Evolutionary conservation across 108 stramenopile species (phyloP), one percentile per base, ranked within the genome.

Genomic region (Pseudonitzschia multiseries): DNA sequence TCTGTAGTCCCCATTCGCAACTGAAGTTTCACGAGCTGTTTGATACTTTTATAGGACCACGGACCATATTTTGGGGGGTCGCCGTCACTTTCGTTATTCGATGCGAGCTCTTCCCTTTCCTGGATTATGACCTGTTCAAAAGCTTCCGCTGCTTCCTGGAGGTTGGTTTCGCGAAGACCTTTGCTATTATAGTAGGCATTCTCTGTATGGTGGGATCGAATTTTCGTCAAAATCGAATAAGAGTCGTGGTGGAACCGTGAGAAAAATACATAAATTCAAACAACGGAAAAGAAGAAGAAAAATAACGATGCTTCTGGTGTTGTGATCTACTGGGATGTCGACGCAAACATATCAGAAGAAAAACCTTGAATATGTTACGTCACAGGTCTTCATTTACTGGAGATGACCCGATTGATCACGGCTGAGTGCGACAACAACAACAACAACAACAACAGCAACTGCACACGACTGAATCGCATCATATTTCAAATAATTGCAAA

Each of bases 151-250:
- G 92, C 94, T 62, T 87, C 91, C 32, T 66, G 70, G 36, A 88
- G 81, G 13, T 84, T 78, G 0, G 79, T 76, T 28, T 91, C 92
- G 17, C 90, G 76, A 22, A 91, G 68, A 0, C 83, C 88, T 81
- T 96, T 97, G 81, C 86, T 91, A 59, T 95, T 94, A 87, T 96
- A 97, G 77, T 97, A 97, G 22, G 79, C 72, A 82, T 96, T 97
- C 72, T 97, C 97, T 77, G 32, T 9, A 41, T 4, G 5, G 10
- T 2, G 24, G 24, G 20, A 26, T 56, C 4, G 26, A 12, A 52
- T 21, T 22, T 20, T 56, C 24, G 54, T 26, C 2, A 2, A 56
- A 26, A 56, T 24, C n/a, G 54, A 56, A 18, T 22, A 24, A 36
- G 36, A 36, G n/a, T 56, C 22, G 22, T 48, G 14, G 4, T 14